Base-by-base conservation (phyloP, 352 stramenopile species). In the Phytopythium helicoides region DNA sequence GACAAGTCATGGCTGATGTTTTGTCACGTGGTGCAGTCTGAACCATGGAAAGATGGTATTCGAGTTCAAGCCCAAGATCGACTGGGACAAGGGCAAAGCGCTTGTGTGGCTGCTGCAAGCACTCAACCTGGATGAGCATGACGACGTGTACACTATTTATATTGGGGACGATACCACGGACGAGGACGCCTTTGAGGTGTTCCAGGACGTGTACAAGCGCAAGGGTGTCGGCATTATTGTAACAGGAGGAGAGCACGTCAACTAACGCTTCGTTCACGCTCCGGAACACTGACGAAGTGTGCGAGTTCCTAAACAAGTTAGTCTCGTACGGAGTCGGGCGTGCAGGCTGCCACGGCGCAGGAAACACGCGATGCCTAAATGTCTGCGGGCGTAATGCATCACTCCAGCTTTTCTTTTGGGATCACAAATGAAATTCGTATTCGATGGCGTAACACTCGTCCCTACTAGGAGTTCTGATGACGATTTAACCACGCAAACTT, bases 31-130 rank as follows among this genome's bases (percentile, higher is more conserved):
- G n/a, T n/a, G 6, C 33, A 89, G 85, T 50, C 72, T 86, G 60
- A 90, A 88, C 58, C 65, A 85, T 44, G 86, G 86, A 47, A 95
- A 96, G 60, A 92, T 94, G 86, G 88, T 97, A 14, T 95, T 81
- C 58, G 88, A 97, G 54, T 92, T 88, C 60, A 94, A 94, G 59
- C 88, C 88, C 8, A 92, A 95, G 62, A 91, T 97, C 22, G 78
- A 94, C 47, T 97, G 88, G 88, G 88, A 97, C 78, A 97, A 97
- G 64, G 88, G 88, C 56, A 95, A 95, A 58, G 86, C 85, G 45
- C 71, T 97, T 28, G 51, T 93, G 26, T 96, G 87, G 88, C 66
- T 96, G 37, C 62, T 96, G 52, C 60, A 94, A 44, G 69, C 76
- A 28, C 69, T 95, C 10, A 78, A 71, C 1, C 58, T 94, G 22